Evolutionary conservation across 306 rosid species (phyloP), one percentile per base, ranked within the genome.

Genomic region (Vigna radiata): DNA sequence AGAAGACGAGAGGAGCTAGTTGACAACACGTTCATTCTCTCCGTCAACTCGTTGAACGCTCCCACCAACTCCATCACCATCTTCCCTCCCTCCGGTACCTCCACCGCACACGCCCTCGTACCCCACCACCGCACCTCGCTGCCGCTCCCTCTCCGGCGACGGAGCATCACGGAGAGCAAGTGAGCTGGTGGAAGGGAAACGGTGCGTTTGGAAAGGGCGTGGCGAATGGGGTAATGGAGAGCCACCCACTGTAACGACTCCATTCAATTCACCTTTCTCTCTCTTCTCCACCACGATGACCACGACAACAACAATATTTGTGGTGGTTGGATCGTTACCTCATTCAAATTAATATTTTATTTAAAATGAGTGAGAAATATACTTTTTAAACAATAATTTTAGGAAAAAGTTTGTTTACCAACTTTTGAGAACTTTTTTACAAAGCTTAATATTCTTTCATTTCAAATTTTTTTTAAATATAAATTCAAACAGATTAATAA

Each of bases 51-150:
- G 63, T 92, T 94, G 89, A 94, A 94, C 2, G 96, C 95, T 48
- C 98, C 98, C 8, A 94, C 90, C 11, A 92, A 89, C 82, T 94
- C 95, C 79, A 92, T 91, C 85, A 94, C 97, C 93, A 88, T 88
- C 85, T 86, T 89, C 2, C 95, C 98, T 2, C 98, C 96, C 37
- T 29, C 68, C 12, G 75, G 53, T 4, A 67, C 82, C 13, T 67
- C 78, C 5, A 25, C 82, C 0, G 56, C 49, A 43, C 76, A 72
- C 0, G 86, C 74, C 63, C 18, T 49, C 2, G 79, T 60, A 8
- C 44, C 2, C 12, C 66, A 60, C 7, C 27, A 61, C 14, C 74
- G 77, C 46, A 44, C 18, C 0, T 11, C 49, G 49, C 19, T 4
- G 11, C 47, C 6, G 18, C 2, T 2, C 10, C 9, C 27, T 62